These are phyloP conservation scores for Chlamydomonas sphaeroides DNA, from an alignment of 139 green algal species.

Conservation along the genomic window DNA sequence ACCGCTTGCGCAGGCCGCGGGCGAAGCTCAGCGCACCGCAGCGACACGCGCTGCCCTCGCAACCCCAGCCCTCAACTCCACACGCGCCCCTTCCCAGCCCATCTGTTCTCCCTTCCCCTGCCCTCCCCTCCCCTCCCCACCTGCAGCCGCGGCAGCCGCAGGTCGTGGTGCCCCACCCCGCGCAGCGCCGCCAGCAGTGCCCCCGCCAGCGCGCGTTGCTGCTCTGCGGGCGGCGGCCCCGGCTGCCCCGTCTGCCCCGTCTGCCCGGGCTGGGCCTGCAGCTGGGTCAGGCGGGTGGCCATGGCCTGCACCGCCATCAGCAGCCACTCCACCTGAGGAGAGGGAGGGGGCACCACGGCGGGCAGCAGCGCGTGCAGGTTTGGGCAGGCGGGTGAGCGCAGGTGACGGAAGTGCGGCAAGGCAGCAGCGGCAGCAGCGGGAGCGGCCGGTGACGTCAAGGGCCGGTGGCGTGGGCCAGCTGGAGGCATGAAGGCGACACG, in stretches of 20 bases:
- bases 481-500: too few species aligned
- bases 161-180: constrained; percentile 26
- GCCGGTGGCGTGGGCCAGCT: too few species aligned
- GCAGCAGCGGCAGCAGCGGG: too few species aligned
- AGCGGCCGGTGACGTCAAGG: too few species aligned
- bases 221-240: constrained; percentile 4
- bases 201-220: constrained; percentile 37
- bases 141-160: constrained; percentile 51
- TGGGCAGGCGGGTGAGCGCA: too few species aligned
- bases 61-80: too few species aligned
- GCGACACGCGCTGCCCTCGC: too few species aligned
- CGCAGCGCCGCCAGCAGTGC: constrained; percentile 35
- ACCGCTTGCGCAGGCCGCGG: too few species aligned
- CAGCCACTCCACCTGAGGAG: constrained; percentile 32
- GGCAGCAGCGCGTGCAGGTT: neutral
- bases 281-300: constrained; percentile 10
- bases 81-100: neutral
- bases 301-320: constrained; percentile 15
- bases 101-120: neutral
- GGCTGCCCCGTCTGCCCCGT: neutral
- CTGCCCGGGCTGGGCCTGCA: constrained; percentile 7
- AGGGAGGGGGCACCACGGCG: too few species aligned
- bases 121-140: neutral
- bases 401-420: too few species aligned
- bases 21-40: too few species aligned